These are phyloP conservation scores for Nicotiana otophora DNA, from an alignment of 257 asterid species.

Conservation along the genomic window DNA sequence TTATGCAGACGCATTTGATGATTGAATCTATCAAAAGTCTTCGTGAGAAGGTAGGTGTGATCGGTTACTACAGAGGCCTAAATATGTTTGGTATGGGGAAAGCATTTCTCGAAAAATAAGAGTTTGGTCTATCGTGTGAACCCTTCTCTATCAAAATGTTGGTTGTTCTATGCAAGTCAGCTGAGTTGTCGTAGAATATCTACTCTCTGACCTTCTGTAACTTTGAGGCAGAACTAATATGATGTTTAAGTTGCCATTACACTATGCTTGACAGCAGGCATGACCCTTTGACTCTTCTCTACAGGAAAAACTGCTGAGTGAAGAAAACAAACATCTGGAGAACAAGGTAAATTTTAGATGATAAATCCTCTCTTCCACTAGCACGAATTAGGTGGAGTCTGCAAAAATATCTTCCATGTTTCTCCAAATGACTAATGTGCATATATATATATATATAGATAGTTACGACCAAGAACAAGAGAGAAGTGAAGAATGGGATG, in stretches of 20 bases:
- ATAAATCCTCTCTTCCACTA: not conserved
- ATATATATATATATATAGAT: not conserved
- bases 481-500: not conserved
- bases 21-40: not conserved
- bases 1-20: not conserved
- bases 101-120: not conserved
- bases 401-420: not conserved
- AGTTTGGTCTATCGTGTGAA: no score
- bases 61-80: not conserved
- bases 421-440: not conserved
- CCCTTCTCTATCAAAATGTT: no score
- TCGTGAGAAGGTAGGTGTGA: not conserved
- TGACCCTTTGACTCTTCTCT: no score
- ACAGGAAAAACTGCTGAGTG: not conserved
- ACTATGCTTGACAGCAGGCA: not conserved
- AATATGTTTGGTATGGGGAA: not conserved
- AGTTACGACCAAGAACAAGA: not conserved
- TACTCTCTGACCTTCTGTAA: not conserved
- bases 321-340: constrained; percentile 1
- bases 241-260: not conserved
- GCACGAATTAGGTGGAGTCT: not conserved
- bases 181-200: not conserved
- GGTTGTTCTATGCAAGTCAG: no score
- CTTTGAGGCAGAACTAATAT: not conserved
- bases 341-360: not conserved